Percentiles rank a stretch among this genome's conserved stretches.
These are phyloP conservation scores for Fremontodendron californicum DNA, from an alignment of 345 rosid species.

Conservation along the genomic window DNA sequence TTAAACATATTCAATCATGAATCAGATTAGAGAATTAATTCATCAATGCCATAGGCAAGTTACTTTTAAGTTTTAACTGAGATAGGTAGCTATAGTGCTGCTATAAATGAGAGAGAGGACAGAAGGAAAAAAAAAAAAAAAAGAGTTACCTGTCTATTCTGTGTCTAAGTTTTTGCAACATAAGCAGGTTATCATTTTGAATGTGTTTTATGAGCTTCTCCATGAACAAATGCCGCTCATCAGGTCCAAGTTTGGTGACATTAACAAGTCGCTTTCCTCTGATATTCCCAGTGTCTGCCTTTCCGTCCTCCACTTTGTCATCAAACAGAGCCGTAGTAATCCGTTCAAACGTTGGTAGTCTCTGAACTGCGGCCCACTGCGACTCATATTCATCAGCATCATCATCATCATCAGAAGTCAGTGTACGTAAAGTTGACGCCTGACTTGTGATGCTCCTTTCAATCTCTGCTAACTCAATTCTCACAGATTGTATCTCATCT, in stretches of 20 bases:
- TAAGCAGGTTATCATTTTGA: neutral
- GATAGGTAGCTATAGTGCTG: neutral
- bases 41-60: neutral
- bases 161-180: neutral
- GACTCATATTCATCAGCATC: neutral
- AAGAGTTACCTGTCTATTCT: neutral
- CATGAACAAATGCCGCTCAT: neutral
- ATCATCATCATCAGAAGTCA: neutral
- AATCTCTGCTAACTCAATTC: neutral
- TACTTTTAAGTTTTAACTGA: too few species aligned
- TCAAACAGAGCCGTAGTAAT: neutral
- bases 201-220: neutral
- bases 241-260: neutral
- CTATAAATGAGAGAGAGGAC: neutral
- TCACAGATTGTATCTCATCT: neutral
- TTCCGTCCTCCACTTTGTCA: neutral
- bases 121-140: neutral
- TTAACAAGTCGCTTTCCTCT: neutral
- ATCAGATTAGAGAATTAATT: neutral
- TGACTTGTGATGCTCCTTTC: neutral
- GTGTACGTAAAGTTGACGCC: neutral
- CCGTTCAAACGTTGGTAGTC: neutral
- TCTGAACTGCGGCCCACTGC: neutral
- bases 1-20: neutral
- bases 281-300: neutral